Base-by-base conservation (phyloP, 768 basidiomycete species). In the Lactarius evosmus region DNA sequence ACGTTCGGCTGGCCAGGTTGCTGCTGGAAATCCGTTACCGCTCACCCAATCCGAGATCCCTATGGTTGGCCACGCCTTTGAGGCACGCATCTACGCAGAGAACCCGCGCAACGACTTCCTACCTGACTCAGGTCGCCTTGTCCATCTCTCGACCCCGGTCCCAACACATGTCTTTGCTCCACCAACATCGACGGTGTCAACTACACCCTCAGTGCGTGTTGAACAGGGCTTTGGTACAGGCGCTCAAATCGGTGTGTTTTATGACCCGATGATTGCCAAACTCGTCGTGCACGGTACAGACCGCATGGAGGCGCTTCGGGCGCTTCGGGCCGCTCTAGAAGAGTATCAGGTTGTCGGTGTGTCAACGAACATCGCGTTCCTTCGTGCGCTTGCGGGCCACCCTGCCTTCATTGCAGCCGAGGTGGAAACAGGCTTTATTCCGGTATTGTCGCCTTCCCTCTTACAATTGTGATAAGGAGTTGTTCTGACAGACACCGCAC, bases 81-180 rank as follows among this genome's bases (percentile, higher is more conserved):
- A 96, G 75, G 93, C 93, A 7, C 86, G 95, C 22, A 95, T 98
- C 65, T 97, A 98, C 72, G 95, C 95, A 2, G 95, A 97, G 74
- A 92, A 93, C 69, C 95, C 95, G 25, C 85, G 93, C 63, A 93
- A 95, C 73, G 84, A 91, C 72, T 97, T 97, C 79, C 80, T 96
- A 6, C 95, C 95, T 0, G 95, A 97, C 71, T 95, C 91, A 22
- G 95, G 95, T 3, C 79, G 80, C 3, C 79, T 98, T 12, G 74
- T 91, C 6, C 88, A 94, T 73, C 83, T 95, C 56, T 88, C 89
- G 0, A 89, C 91, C 0, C 95, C 95, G 0, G 73, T 78, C 0
- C 85, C 90, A 7, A 91, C 91, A 0, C 84, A 86, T 58, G 73
- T 76, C 41, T 91, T 91, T 68, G 88, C 89, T 17, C 81, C 84